phyloP scores from a whole-genome alignment of 2,329 filamentous ascomycete genomes.

The Pyricularia grisea region DNA sequence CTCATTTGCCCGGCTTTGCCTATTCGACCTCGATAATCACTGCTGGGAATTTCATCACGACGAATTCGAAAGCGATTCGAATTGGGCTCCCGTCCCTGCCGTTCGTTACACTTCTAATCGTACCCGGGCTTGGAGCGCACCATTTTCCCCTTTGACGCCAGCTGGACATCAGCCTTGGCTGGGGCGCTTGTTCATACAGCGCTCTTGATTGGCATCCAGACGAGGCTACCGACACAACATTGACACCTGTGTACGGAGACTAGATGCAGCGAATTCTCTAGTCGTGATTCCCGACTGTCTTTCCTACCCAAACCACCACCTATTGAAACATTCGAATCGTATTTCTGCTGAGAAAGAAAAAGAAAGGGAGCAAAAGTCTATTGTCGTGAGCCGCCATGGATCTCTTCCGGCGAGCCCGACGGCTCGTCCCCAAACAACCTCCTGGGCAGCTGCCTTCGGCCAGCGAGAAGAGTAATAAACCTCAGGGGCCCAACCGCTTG shows the following conservation, averaged over 20 bases:
- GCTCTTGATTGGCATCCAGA: neutral
- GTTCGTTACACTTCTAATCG: slow-evolving; percentile 4
- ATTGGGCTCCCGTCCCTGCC: slow-evolving; percentile 2
- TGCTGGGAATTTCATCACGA: neutral
- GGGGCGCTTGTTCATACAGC: neutral
- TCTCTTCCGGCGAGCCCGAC: slow-evolving; percentile 45
- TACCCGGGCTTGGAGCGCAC: neutral
- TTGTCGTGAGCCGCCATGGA: slow-evolving; percentile 34
- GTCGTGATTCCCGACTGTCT: neutral
- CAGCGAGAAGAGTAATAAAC: slow-evolving; percentile 38
- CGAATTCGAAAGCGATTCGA: neutral
- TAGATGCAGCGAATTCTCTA: neutral
- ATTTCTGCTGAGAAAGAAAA: neutral
- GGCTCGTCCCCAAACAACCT: slow-evolving; percentile 33
- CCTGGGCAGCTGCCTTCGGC: slow-evolving; percentile 28
- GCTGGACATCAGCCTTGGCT: neutral
- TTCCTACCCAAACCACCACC: neutral
- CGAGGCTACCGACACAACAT: neutral
- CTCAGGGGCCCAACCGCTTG: slow-evolving; percentile 27
- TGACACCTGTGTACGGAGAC: neutral
- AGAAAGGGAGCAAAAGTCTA: neutral
- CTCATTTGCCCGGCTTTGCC: neutral
- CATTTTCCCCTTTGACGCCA: neutral
- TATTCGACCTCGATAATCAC: neutral
- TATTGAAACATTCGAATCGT: neutral